A percentile compares a stretch with the other conserved stretches of the same genome.
phyloP scores from a whole-genome alignment of 2,329 filamentous ascomycete species.

The Colletotrichum sp. region DNA sequence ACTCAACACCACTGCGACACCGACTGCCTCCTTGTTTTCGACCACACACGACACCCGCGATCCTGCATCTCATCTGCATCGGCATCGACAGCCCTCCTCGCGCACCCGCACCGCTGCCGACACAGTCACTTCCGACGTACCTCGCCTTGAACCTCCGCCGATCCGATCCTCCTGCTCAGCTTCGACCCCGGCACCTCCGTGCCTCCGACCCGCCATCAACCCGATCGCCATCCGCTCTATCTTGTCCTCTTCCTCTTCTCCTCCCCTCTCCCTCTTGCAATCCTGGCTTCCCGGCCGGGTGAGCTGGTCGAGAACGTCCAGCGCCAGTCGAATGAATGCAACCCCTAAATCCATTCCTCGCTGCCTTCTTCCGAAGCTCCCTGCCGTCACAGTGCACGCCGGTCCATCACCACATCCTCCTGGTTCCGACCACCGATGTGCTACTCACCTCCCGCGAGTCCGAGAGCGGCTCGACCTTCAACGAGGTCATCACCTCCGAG shows the following conservation, averaged over 20 bases:
- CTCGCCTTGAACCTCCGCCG: background rate
- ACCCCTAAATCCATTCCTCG: conserved; percentile 97
- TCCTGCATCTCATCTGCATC: background rate
- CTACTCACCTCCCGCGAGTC: conserved; percentile 87
- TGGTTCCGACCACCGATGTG: conserved; percentile 92
- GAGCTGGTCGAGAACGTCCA: conserved; percentile 20
- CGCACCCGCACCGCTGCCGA: background rate
- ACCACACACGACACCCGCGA: background rate
- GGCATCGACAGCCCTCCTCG: background rate
- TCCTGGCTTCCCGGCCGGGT: conserved; percentile 20
- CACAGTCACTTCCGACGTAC: background rate
- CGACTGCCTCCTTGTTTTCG: background rate
- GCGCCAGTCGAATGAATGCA: conserved; percentile 65
- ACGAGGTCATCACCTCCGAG: conserved; percentile 85
- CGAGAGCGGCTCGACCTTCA: conserved; percentile 77
- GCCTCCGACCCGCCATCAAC: background rate
- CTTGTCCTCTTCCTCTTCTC: background rate
- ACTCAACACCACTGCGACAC: background rate
- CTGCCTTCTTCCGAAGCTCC: conserved; percentile 98
- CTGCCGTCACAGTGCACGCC: conserved; percentile 90
- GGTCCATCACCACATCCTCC: conserved; percentile 88
- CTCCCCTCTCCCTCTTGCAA: conserved; percentile 3
- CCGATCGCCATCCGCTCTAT: background rate
- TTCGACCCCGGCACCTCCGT: conserved; percentile 4
- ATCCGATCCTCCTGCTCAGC: background rate